phyloP scores from a whole-genome alignment of 164 flowering plant genomes.

The Annona cherimola region DNA sequence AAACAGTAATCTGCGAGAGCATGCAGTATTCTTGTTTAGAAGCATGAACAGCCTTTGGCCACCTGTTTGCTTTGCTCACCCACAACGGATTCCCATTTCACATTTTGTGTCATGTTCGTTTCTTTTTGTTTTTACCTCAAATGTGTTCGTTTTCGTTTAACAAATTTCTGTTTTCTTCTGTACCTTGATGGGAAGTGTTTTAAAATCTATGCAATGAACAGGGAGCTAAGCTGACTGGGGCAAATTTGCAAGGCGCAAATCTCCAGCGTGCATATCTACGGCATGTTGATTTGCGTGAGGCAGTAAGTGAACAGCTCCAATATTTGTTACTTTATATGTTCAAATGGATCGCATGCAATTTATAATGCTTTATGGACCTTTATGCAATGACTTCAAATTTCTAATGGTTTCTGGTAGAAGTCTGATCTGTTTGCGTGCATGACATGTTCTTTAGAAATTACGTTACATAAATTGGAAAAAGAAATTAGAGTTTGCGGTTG shows the following conservation, averaged over 20 bases:
- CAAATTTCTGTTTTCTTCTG: background rate
- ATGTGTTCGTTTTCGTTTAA: too few species aligned
- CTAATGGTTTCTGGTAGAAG: background rate
- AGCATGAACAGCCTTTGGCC: background rate
- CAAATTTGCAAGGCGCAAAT: constrained; percentile 81
- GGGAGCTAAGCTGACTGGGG: constrained; percentile 80
- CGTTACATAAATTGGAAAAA: background rate
- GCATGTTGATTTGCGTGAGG: constrained; percentile 75
- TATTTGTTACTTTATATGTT: background rate
- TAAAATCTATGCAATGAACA: too few species aligned
- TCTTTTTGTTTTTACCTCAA: too few species aligned
- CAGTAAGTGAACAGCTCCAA: constrained; percentile 44
- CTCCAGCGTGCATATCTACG: constrained; percentile 87
- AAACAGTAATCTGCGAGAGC: background rate
- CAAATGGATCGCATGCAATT: background rate
- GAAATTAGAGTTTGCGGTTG: too few species aligned
- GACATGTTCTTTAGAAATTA: background rate
- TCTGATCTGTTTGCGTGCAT: background rate
- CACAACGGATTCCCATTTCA: too few species aligned
- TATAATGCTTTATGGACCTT: background rate
- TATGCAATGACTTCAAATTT: background rate
- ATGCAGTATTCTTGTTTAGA: background rate
- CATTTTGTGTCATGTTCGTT: too few species aligned
- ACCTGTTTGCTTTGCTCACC: background rate
- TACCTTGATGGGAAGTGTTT: too few species aligned